A percentile compares a stretch with the other conserved stretches of the same genome.
phyloP scores from a whole-genome alignment of 1,284 basidiomycete genomes.

The Meira nashicola region DNA sequence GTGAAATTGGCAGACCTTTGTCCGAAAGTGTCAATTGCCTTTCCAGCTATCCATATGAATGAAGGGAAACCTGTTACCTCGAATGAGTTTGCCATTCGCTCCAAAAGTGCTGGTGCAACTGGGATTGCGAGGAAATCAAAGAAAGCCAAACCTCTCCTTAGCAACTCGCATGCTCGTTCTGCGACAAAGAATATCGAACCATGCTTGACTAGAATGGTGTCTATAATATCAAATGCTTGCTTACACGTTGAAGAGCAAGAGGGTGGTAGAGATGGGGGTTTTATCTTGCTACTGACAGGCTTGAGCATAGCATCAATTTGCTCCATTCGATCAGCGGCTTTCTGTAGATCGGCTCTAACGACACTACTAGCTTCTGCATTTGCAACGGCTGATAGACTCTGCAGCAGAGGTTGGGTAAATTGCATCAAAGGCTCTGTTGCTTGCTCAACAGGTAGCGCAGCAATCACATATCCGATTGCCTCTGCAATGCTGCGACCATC shows the following conservation, averaged over 20 bases:
- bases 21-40: slow-evolving; percentile 57
- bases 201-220: slow-evolving; percentile 72
- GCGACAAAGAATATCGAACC: slow-evolving; percentile 74
- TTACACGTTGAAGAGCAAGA: slow-evolving; percentile 68
- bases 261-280: slow-evolving; percentile 10
- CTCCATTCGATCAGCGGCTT: slow-evolving; percentile 63
- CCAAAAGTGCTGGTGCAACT: slow-evolving; percentile 67
- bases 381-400: slow-evolving; percentile 55
- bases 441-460: slow-evolving; percentile 75
- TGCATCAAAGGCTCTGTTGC: slow-evolving; percentile 75
- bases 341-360: slow-evolving; percentile 63
- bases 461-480: slow-evolving; percentile 90
- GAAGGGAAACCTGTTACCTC: slow-evolving; percentile 76
- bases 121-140: slow-evolving; percentile 69
- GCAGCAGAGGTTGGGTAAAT: slow-evolving; percentile 65
- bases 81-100: slow-evolving; percentile 72
- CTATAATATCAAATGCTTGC: slow-evolving; percentile 79
- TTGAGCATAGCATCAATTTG: slow-evolving; percentile 42
- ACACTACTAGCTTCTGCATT: slow-evolving; percentile 8
- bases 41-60: slow-evolving; percentile 91
- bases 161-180: slow-evolving; percentile 78
- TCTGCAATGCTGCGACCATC: slow-evolving; percentile 89
- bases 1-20: slow-evolving; percentile 14
- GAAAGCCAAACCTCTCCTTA: slow-evolving; percentile 77
- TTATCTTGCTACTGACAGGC: not conserved